Base-by-base conservation (phyloP, 768 basidiomycete species). In the Amanita molliuscula region DNA sequence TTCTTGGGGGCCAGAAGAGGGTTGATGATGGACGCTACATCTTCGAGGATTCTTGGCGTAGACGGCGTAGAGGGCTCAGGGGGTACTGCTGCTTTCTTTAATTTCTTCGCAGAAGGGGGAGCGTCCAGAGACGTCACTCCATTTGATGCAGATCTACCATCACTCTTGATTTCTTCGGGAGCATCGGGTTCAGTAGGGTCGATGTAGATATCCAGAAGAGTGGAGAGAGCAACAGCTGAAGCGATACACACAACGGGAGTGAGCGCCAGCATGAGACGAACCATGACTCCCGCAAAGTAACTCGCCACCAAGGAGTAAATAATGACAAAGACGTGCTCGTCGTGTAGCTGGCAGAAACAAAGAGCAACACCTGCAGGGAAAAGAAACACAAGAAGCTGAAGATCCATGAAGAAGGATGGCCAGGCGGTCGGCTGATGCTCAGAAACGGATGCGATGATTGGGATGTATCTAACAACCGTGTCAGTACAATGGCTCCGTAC, bases 261-360 rank as follows among this genome's bases (percentile, higher is more conserved):
- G 50, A 99, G 81, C 21, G 96, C 87, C 48, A 99, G 76, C 91
- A 99, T 98, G 53, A 98, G 76, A 51, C 96, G 92, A 55, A 99
- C 96, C 96, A 99, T 99, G 63, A 99, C 95, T 37, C 96, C 96
- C 4, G 96, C 95, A 61, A 99, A 99, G 75, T 99, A 99, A 65
- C 90, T 92, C 43, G 88, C 91, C 61, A 98, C 81, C 55, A 90
- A 80, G 20, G 96, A 84, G 66, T 98, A 99, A 67, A 98, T 92
- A 71, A 99, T 95, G 59, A 99, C 89, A 65, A 99, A 99, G 55
- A 99, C 72, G 61, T 99, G 96, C 62, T 97, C 96, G 63, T 99
- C 96, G 25, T 91, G 81, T 18, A 99, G 76, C 60, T 94, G 78
- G 53, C 81, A 81, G 89, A 98, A 98, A 68, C 92, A 96, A 42